Conservation (phyloP, 2,329 filamentous ascomycete genomes). For the Diplodia scrobiculata region DNA sequence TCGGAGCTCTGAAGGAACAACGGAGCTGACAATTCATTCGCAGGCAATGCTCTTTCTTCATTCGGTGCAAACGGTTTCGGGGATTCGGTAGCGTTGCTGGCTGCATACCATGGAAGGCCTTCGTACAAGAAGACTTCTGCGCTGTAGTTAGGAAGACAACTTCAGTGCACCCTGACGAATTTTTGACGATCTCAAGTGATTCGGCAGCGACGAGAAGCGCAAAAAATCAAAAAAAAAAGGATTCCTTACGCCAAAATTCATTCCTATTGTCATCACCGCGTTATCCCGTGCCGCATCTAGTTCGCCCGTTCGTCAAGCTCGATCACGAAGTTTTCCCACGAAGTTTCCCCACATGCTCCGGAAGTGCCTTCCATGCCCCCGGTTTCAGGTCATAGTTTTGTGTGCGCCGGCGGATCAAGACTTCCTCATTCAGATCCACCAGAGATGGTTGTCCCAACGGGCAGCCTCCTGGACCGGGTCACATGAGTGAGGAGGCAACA, state of each 20-base stretch:
- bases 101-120: conserved; percentile 17
- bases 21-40: neutral
- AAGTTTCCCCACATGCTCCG: neutral
- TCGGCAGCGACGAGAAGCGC: conserved; percentile 20
- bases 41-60: conserved; percentile 29
- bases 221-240: conserved; percentile 21
- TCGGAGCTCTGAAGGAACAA: neutral
- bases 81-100: conserved; percentile 20
- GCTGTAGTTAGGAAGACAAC: conserved; percentile 28
- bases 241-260: conserved; percentile 14
- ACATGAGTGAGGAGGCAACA: conserved; percentile 51
- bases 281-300: neutral
- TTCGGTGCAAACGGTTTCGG: conserved; percentile 28
- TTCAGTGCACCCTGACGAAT: conserved; percentile 22
- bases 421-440: conserved; percentile 44
- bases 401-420: conserved; percentile 47
- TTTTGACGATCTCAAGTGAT: conserved; percentile 28
- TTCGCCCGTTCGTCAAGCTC: neutral
- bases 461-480: neutral
- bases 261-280: conserved; percentile 9
- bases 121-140: conserved; percentile 12
- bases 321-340: neutral
- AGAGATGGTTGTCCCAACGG: neutral
- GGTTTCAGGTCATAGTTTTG: neutral
- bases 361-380: neutral